Evolutionary conservation across 2,329 filamentous ascomycete species (phyloP).

Genomic region (Microsporum audouinii): DNA sequence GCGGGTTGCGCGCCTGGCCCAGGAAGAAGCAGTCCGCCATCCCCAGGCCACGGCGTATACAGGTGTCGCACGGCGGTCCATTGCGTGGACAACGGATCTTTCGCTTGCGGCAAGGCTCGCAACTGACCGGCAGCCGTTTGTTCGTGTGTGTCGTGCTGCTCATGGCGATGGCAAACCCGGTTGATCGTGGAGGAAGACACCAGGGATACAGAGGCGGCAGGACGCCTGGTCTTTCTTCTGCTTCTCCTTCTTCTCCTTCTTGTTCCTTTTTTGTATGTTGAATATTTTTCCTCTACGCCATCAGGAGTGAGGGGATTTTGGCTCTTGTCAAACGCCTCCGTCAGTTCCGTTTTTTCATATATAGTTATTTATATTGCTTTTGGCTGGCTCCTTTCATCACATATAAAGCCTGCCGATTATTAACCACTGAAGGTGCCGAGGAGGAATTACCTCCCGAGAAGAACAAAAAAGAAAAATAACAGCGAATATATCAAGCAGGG

Average conservation of each 20-base stretch:
- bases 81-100: conserved; percentile 33
- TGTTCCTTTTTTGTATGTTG: neutral
- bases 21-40: conserved; percentile 30
- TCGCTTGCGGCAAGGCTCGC: conserved; percentile 31
- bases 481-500: neutral
- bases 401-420: neutral
- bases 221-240: neutral
- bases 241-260: neutral
- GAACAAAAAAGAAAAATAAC: neutral
- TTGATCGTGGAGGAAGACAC: neutral
- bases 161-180: neutral
- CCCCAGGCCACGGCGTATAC: conserved; percentile 28
- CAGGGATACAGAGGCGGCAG: neutral
- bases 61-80: conserved; percentile 30
- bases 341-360: neutral
- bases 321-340: neutral
- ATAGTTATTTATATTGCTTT: neutral
- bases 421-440: neutral
- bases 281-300: neutral
- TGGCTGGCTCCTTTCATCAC: neutral
- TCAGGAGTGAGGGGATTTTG: neutral
- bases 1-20: conserved; percentile 20
- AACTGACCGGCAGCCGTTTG: conserved; percentile 31
- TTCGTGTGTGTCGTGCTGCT: conserved; percentile 20
- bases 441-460: neutral